Percentiles rank a stretch among this genome's conserved stretches.
Evolutionary conservation across 805 yeast genomes (phyloP).

Genomic region (Candida ulmi): DNA sequence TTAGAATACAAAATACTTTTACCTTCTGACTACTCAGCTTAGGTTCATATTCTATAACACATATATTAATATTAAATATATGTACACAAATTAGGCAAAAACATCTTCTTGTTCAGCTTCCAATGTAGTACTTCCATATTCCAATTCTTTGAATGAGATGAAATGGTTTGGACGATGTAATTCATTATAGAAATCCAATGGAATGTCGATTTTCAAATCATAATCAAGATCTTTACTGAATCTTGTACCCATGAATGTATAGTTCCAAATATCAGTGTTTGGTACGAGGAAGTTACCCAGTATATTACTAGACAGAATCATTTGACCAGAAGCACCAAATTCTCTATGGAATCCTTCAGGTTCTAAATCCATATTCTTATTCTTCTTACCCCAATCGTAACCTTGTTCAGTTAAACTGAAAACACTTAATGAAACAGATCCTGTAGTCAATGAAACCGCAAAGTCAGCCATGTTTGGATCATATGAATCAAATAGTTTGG

Average conservation of each 20-base stretch:
- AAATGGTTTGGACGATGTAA: slow-evolving; percentile 88
- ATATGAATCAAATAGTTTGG: slow-evolving; percentile 30
- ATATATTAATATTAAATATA: too few relatives aligned
- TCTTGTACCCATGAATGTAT: slow-evolving; percentile 78
- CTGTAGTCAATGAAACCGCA: slow-evolving; percentile 71
- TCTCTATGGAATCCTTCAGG: slow-evolving; percentile 64
- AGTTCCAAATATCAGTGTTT: slow-evolving; percentile 82
- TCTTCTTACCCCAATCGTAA: slow-evolving; percentile 67
- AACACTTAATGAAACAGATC: slow-evolving; percentile 74
- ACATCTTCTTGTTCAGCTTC: slow-evolving; percentile 69
- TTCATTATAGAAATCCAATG: slow-evolving; percentile 79
- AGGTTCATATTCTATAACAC: not conserved
- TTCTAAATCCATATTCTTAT: slow-evolving; percentile 45
- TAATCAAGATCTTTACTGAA: slow-evolving; percentile 63
- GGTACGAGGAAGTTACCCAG: slow-evolving; percentile 87
- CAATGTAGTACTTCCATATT: slow-evolving; percentile 37
- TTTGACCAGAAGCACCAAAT: slow-evolving; percentile 59
- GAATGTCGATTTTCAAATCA: slow-evolving; percentile 68
- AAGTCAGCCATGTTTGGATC: slow-evolving; percentile 45
- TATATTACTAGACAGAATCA: slow-evolving; percentile 67
- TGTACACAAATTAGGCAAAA: slow-evolving; percentile 40
- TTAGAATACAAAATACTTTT: not conserved
- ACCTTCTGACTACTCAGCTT: not conserved
- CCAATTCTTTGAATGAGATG: slow-evolving; percentile 62
- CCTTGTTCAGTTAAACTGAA: slow-evolving; percentile 61